Evolutionary conservation across 2,329 filamentous ascomycete genomes (phyloP), one percentile per base, ranked within the genome.

Genomic region (Colletotrichum gloeosporioides): DNA sequence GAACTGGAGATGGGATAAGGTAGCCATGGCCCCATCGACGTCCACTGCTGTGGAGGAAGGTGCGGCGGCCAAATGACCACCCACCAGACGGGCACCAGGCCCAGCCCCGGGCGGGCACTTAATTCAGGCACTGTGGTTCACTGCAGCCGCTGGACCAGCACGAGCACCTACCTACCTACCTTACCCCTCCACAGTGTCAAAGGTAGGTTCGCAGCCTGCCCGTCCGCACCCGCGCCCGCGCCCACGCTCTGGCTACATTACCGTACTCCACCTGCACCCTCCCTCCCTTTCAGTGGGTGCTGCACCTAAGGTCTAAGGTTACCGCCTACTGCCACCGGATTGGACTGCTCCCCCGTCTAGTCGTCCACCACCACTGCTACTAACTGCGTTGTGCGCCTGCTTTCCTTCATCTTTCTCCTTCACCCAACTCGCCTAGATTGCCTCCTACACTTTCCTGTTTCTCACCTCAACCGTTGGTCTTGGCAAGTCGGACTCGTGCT

Each of bases 401-500:
- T 53, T 66, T 62, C 75, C 27, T 39, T 29, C 49, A 65, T 61
- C 68, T 44, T 75, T 44, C 62, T 49, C 49, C 36, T 36, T 25
- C 25, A 62, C 73, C 36, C 68, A 59, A 49, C 62, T 62, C 27
- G 39, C 39, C 39, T 49, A 49, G 39, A 49, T 49, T 49, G 39
- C 44, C 70, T 74, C 36, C 27, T 31, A 59, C 22, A 16, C 22
- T 55, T 73, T 49, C 29, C 16, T 34, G 22, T 36, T 67, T 59
- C 31, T 29, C 67, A 32, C 36, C 68, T 65, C 63, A 31, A 31
- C 57, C 69, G 44, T 57, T 36, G 66, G 71, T 76, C 73, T 77
- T 75, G 71, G 73, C 73, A 34, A 74, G 57, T 68, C 59, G 25
- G 57, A 73, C 73, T 76, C 73, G 73, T 73, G 73, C 73, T 61